Evolutionary conservation across 306 rosid genomes (phyloP), one percentile per base, ranked within the genome.

Genomic region (Fagus crenata): DNA sequence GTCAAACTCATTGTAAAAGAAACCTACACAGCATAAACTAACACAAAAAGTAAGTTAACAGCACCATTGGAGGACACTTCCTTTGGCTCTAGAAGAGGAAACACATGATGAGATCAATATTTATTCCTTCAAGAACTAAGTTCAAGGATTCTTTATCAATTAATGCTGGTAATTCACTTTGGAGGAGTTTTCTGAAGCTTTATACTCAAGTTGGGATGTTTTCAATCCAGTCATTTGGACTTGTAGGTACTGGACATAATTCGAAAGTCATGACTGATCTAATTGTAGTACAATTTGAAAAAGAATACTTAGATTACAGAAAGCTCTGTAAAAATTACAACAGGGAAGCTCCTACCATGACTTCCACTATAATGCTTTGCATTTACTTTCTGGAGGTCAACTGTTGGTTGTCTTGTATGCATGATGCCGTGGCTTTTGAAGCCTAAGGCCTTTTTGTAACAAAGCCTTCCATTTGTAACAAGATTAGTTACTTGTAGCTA

Each of bases 141-240:
- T 69, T 49, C 65, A 65, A 22, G 72, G 42, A 69, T 56, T 56
- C 3, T 22, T 17, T 35, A 63, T 7, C 61, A 33, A 63, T 58
- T 41, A 55, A 46, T 54, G 71, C 36, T 33, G 78, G 49, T 40
- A 17, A 28, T 58, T 58, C 31, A 58, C 6, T 28, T 22, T 9
- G 7, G 12, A n/a, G 12, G 32, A n/a, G 36, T 58, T 28, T 8
- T 58, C 33, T 28, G 64, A 28, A 28, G 64, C 64, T 58, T 32
- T 28, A 58, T 58, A 28, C 64, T 58, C 36, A 58, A 58, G 14
- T 58, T 58, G 36, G 64, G 64, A 58, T 58, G 64, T 58, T 58
- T 58, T 18, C 64, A 3, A 28, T 18, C 36, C 64, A 28, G 36
- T 28, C 64, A 58, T 58, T 58, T 58, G 36, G 64, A 22, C 64